Conservation (phyloP, 768 basidiomycete genomes). For the Leccinum longicurvipes region DNA sequence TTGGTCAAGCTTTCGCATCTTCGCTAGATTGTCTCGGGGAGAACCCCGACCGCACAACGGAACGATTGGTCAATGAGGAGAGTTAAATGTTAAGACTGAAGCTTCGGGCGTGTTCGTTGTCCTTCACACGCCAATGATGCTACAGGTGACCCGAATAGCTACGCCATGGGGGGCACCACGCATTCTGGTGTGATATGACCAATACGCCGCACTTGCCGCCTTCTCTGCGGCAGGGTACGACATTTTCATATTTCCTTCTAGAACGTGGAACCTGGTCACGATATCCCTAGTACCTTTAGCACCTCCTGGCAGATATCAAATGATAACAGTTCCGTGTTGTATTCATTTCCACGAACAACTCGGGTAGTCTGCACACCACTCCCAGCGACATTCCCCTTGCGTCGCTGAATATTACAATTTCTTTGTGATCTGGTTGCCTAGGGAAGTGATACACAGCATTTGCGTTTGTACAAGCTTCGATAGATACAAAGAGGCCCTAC, state of each 20-base stretch:
- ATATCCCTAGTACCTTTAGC: too few relatives aligned
- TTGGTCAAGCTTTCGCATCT: neutral
- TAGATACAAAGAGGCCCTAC: neutral
- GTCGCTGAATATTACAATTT: neutral
- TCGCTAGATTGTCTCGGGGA: neutral
- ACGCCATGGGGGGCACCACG: neutral
- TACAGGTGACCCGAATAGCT: neutral
- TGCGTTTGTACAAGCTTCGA: constrained; percentile 19
- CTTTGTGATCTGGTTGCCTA: constrained; percentile 3
- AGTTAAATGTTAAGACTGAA: neutral
- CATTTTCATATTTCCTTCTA: neutral
- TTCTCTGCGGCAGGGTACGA: neutral
- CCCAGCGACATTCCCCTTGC: neutral
- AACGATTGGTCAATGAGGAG: neutral
- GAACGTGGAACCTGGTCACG: neutral
- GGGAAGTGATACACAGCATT: constrained; percentile 19
- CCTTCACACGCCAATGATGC: neutral
- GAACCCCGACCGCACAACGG: too few relatives aligned
- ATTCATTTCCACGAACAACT: neutral
- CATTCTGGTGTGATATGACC: neutral
- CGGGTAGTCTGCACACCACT: neutral
- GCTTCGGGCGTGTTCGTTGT: neutral
- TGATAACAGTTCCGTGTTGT: neutral
- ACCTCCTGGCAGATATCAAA: neutral
- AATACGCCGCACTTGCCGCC: neutral